These are phyloP conservation scores for Pontederia crassipes DNA, from an alignment of 176 grass and related monocot species.

Conservation along the genomic window DNA sequence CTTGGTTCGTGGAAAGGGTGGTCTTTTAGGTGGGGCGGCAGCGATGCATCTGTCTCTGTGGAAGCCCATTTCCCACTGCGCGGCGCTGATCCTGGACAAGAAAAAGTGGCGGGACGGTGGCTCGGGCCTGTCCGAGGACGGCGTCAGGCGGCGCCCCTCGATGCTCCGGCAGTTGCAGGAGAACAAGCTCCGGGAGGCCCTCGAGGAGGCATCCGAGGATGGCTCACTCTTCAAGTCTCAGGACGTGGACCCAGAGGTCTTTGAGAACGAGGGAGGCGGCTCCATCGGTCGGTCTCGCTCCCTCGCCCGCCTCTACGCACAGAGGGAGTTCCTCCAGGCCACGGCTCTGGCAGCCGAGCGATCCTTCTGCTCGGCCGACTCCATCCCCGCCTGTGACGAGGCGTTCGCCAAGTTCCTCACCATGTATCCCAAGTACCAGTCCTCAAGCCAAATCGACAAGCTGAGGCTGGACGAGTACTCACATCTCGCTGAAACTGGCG, in stretches of 20 bases:
- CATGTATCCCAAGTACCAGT: constrained; percentile 84
- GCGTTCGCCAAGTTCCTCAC: constrained; percentile 73
- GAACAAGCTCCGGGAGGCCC: constrained; percentile 85
- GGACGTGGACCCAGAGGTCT: constrained; percentile 34
- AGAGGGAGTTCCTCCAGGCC: constrained; percentile 78
- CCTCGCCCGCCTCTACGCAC: constrained; percentile 77
- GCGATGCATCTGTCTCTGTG: constrained; percentile 92
- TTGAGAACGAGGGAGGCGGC: constrained; percentile 32
- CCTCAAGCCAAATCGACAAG: constrained; percentile 57
- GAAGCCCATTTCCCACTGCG: constrained; percentile 96
- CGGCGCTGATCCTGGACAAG: constrained; percentile 72
- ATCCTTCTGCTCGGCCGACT: constrained; percentile 42
- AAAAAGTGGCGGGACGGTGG: constrained; percentile 32
- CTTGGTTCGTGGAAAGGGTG: not conserved
- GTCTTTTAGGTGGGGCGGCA: constrained; percentile 1
- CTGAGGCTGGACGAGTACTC: constrained; percentile 80
- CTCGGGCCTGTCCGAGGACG: constrained; percentile 24
- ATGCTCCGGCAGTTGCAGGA: constrained; percentile 80
- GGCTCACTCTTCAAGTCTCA: constrained; percentile 80
- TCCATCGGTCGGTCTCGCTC: constrained; percentile 76
- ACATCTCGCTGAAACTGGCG: constrained; percentile 49
- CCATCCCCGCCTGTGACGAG: constrained; percentile 49
- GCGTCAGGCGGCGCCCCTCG: constrained; percentile 29
- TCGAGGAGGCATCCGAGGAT: constrained; percentile 92
- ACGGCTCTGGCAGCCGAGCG: constrained; percentile 80